Evolutionary conservation across 2,329 filamentous ascomycete genomes (phyloP).

Genomic region (Talaromyces sp.): DNA sequence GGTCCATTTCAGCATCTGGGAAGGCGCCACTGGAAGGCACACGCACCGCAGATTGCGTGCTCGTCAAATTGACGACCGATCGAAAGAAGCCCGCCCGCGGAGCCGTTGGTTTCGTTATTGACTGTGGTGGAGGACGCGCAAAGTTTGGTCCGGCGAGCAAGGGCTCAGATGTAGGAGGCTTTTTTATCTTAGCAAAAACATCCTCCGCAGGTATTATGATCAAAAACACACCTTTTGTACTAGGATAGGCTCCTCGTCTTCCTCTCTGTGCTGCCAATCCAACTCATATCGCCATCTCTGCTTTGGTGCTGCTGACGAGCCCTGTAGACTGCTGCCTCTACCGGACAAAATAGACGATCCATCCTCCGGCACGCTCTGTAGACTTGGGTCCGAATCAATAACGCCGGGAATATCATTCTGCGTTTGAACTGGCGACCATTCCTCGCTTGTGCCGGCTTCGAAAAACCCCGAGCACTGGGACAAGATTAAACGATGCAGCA

Average conservation of each 20-base stretch:
- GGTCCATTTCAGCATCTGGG: conserved; percentile 54
- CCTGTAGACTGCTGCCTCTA: conserved; percentile 32
- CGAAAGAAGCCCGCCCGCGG: conserved; percentile 72
- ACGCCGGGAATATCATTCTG: conserved; percentile 24
- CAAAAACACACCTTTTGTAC: conserved; percentile 64
- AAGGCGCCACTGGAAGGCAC: conserved; percentile 46
- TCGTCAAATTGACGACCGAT: conserved; percentile 72
- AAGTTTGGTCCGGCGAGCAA: conserved; percentile 49
- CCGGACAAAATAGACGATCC: conserved; percentile 32
- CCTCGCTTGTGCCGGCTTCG: conserved; percentile 68
- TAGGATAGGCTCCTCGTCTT: conserved; percentile 78
- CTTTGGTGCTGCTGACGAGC: conserved; percentile 36
- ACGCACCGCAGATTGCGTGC: conserved; percentile 48
- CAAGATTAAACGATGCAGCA: conserved; percentile 81
- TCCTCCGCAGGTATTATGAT: background rate
- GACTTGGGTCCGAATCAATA: conserved; percentile 39
- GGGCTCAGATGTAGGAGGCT: conserved; percentile 39
- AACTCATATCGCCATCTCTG: conserved; percentile 82
- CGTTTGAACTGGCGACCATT: conserved; percentile 56
- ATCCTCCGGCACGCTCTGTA: conserved; percentile 32
- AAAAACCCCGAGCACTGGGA: conserved; percentile 92
- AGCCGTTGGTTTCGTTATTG: conserved; percentile 57
- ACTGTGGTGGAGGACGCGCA: conserved; percentile 41
- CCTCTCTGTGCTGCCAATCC: conserved; percentile 62
- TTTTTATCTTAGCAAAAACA: conserved; percentile 3